Evolutionary conservation across 371 early-diverging fungal species (phyloP).

Genomic region (Syncephalastrum sp.): DNA sequence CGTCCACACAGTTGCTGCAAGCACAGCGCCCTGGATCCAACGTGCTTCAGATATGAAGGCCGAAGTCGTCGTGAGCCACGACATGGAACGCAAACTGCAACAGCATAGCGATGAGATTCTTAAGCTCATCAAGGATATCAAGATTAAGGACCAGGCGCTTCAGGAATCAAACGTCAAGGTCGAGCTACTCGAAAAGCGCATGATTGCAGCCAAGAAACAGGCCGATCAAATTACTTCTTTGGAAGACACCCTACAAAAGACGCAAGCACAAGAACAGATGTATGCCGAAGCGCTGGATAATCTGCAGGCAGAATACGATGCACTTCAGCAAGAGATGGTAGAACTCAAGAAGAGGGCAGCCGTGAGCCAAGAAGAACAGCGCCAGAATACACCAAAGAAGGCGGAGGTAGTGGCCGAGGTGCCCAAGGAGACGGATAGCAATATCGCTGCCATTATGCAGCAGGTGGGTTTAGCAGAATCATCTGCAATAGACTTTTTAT

Average conservation of each 20-base stretch:
- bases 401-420: slow-evolving; percentile 21
- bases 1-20: slow-evolving; percentile 34
- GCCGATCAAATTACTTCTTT: slow-evolving; percentile 64
- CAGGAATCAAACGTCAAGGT: slow-evolving; percentile 77
- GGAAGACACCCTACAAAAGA: slow-evolving; percentile 58
- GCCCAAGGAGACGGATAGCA: slow-evolving; percentile 10
- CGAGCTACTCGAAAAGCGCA: slow-evolving; percentile 76
- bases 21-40: slow-evolving; percentile 74
- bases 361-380: slow-evolving; percentile 42
- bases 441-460: slow-evolving; percentile 5
- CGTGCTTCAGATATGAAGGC: slow-evolving; percentile 81
- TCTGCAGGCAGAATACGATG: slow-evolving; percentile 71
- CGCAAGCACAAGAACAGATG: slow-evolving; percentile 60
- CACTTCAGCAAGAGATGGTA: slow-evolving; percentile 66
- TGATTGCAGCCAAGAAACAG: slow-evolving; percentile 67
- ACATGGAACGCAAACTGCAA: slow-evolving; percentile 76
- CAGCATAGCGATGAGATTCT: slow-evolving; percentile 76
- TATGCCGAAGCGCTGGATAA: slow-evolving; percentile 75
- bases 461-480: slow-evolving; percentile 1
- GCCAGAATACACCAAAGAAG: slow-evolving; percentile 30
- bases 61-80: slow-evolving; percentile 71
- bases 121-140: slow-evolving; percentile 70
- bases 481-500: neutral
- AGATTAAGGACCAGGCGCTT: slow-evolving; percentile 73
- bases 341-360: slow-evolving; percentile 53